phyloP scores from a whole-genome alignment of 495 filamentous ascomycete species.

The Penicillium tannophilum region DNA sequence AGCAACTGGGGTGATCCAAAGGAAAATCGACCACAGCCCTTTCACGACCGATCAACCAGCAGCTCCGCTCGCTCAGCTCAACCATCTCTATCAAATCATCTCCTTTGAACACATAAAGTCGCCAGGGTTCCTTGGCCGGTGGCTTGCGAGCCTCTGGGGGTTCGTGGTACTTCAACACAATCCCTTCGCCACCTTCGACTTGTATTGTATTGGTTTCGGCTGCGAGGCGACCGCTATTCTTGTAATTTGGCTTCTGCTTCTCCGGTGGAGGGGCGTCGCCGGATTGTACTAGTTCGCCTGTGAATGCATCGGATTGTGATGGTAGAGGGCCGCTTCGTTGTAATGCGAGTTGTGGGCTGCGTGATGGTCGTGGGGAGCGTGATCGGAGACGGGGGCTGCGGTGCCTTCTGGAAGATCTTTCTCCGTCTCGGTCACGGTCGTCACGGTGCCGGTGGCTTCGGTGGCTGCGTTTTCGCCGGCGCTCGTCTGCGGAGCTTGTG shows the following conservation, averaged over 20 bases:
- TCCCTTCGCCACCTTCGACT: conserved; percentile 57
- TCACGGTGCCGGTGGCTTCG: conserved; percentile 35
- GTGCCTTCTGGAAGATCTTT: conserved; percentile 29
- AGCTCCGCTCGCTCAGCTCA: conserved; percentile 71
- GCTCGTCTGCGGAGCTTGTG: conserved; percentile 26
- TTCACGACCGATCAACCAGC: conserved; percentile 90
- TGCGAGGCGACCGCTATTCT: conserved; percentile 76
- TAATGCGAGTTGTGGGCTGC: conserved; percentile 30
- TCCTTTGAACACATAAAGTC: conserved; percentile 92
- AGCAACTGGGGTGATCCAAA: conserved; percentile 87
- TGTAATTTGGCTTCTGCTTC: conserved; percentile 88
- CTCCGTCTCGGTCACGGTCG: conserved; percentile 28
- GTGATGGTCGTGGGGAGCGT: conserved; percentile 37
- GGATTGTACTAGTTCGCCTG: conserved; percentile 46
- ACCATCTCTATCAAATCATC: conserved; percentile 77
- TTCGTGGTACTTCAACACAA: conserved; percentile 94
- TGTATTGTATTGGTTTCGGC: conserved; percentile 85
- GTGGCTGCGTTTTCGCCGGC: conserved; percentile 33
- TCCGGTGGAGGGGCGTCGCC: conserved; percentile 45
- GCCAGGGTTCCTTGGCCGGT: conserved; percentile 75
- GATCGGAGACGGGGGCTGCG: conserved; percentile 34
- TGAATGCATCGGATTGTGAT: conserved; percentile 71
- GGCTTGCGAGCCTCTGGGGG: conserved; percentile 91
- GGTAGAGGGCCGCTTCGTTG: conserved; percentile 62
- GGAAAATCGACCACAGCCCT: conserved; percentile 75